phyloP scores from a whole-genome alignment of 2,329 filamentous ascomycete species.

The Trichoderma arundinaceum region DNA sequence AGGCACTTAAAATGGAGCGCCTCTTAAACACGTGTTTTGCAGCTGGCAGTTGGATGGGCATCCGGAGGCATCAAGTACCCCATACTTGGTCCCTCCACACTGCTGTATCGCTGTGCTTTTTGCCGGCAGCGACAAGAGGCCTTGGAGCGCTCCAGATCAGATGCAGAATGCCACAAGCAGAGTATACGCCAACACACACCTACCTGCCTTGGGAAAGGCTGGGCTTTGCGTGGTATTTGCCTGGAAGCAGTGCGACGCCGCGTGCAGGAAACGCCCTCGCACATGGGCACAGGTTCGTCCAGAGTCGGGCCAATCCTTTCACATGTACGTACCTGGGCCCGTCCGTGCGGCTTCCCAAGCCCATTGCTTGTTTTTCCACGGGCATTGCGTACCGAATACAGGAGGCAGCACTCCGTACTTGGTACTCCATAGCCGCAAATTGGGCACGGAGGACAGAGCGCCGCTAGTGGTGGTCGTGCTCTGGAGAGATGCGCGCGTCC shows the following conservation, averaged over 20 bases:
- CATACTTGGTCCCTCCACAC: background rate
- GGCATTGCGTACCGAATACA: background rate
- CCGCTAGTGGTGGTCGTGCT: too few relatives aligned
- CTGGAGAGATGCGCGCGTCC: too few relatives aligned
- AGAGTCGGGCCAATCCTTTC: slow-evolving; percentile 16
- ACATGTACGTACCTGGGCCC: slow-evolving; percentile 9
- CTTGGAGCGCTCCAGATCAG: too few relatives aligned
- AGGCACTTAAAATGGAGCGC: background rate
- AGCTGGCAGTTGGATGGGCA: slow-evolving; percentile 7
- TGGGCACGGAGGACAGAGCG: too few relatives aligned
- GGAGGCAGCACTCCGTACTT: background rate
- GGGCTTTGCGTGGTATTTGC: slow-evolving; percentile 9
- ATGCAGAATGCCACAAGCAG: too few relatives aligned
- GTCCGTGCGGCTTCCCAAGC: slow-evolving; percentile 1
- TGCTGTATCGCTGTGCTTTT: too few relatives aligned
- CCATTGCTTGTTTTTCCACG: background rate
- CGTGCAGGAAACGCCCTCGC: slow-evolving; percentile 22
- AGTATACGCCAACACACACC: too few relatives aligned
- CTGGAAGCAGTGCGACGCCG: slow-evolving; percentile 15
- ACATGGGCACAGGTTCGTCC: slow-evolving; percentile 26
- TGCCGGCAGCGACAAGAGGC: too few relatives aligned
- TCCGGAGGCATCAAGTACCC: slow-evolving; percentile 1
- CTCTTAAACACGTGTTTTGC: slow-evolving; percentile 20
- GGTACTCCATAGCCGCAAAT: background rate
- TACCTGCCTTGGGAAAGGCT: too few relatives aligned